These are phyloP conservation scores for Cladophialophora carrionii DNA, from an alignment of 2,329 filamentous ascomycete genomes.

Conservation along the genomic window DNA sequence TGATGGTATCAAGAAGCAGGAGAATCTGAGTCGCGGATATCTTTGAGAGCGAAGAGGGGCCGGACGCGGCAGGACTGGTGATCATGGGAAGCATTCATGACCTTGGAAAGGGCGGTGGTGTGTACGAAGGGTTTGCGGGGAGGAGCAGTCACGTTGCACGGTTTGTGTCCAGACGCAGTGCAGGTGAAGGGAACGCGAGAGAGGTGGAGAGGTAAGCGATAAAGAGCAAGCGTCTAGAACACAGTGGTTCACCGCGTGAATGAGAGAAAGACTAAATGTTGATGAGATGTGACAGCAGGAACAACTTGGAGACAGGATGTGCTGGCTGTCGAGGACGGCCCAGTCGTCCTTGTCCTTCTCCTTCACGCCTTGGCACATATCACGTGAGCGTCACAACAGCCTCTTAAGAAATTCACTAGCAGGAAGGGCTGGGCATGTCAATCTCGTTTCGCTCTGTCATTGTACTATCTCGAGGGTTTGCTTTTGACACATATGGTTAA, in stretches of 20 bases:
- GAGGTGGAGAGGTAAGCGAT: constrained; percentile 3
- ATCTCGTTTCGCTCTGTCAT: background rate
- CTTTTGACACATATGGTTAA: background rate
- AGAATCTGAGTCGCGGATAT: constrained; percentile 96
- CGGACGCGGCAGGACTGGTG: constrained; percentile 50
- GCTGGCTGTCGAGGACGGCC: constrained; percentile 10
- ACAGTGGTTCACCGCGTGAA: constrained; percentile 6
- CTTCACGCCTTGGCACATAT: constrained; percentile 7
- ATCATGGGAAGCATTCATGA: constrained; percentile 40
- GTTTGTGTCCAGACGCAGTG: background rate
- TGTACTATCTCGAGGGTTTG: constrained; percentile 2
- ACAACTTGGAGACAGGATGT: constrained; percentile 14
- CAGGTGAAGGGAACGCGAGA: background rate
- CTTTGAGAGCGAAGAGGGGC: constrained; percentile 73
- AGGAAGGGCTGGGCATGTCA: background rate
- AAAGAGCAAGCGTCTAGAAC: constrained; percentile 6
- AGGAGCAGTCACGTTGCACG: constrained; percentile 15
- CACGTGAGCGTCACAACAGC: background rate
- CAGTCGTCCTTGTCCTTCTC: background rate
- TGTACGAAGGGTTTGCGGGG: constrained; percentile 22
- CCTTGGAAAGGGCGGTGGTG: constrained; percentile 29
- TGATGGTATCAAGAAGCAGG: constrained; percentile 89
- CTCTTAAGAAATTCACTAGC: background rate
- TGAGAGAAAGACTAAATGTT: constrained; percentile 13
- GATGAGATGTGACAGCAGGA: constrained; percentile 17